These are phyloP conservation scores for Coemansia pectinata DNA, from an alignment of 192 early-diverging fungal genomes.

Conservation along the genomic window DNA sequence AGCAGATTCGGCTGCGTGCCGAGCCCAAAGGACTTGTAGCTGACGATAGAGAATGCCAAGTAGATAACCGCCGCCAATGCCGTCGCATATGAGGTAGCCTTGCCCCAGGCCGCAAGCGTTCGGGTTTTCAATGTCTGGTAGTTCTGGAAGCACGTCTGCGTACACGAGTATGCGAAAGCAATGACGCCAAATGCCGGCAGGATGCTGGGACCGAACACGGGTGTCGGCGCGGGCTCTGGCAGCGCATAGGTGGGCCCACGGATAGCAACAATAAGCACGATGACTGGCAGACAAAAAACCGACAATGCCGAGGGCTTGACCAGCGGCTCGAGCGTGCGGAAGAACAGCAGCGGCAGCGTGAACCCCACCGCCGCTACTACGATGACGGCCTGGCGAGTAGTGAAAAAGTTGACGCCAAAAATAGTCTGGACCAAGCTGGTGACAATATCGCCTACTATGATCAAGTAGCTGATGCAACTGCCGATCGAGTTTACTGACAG, in stretches of 20 bases:
- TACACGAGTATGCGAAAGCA: conserved; percentile 66
- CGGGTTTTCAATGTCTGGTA: conserved; percentile 57
- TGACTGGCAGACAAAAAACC: conserved; percentile 63
- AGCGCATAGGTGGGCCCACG: conserved; percentile 57
- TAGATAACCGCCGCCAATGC: conserved; percentile 56
- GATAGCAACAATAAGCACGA: conserved; percentile 60
- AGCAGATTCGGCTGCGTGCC: conserved; percentile 65
- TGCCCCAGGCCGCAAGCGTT: conserved; percentile 52
- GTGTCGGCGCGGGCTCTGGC: conserved; percentile 56
- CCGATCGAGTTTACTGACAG: conserved; percentile 63
- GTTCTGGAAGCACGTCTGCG: conserved; percentile 63
- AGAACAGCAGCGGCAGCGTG: conserved; percentile 64
- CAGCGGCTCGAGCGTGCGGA: conserved; percentile 62
- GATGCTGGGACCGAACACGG: conserved; percentile 60
- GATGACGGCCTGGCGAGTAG: conserved; percentile 28
- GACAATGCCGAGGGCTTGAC: conserved; percentile 59
- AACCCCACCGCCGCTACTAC: conserved; percentile 17
- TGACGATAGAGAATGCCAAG: conserved; percentile 61
- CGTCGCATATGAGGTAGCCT: conserved; percentile 55
- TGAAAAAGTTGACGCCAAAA: conserved; percentile 20
- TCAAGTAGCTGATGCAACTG: conserved; percentile 65
- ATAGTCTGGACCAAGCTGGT: conserved; percentile 17
- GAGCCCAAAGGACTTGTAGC: conserved; percentile 63
- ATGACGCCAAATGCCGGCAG: conserved; percentile 66
- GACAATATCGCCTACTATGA: conserved; percentile 49